Conservation (phyloP, 345 rosid genomes). For the Noccaea bulbosa region DNA sequence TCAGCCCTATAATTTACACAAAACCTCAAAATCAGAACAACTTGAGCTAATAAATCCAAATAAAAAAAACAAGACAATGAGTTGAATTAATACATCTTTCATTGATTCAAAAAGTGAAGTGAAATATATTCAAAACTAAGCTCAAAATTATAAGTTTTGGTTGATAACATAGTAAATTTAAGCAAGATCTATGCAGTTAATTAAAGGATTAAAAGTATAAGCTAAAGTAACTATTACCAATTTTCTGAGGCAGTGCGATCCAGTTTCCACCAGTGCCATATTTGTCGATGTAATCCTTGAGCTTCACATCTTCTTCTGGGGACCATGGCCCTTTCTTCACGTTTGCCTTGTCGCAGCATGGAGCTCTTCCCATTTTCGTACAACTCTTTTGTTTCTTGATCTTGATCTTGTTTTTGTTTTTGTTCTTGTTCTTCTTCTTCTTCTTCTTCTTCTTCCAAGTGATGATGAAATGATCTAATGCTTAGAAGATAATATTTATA, state of each 20-base stretch:
- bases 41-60: neutral
- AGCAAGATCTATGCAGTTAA: neutral
- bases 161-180: neutral
- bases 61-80: neutral
- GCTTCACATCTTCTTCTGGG: slow-evolving; percentile 93
- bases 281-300: slow-evolving; percentile 81
- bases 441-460: slow-evolving; percentile 29
- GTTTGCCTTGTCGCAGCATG: slow-evolving; percentile 93
- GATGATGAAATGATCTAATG: slow-evolving; percentile 40
- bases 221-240: slow-evolving; percentile 54
- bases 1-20: slow-evolving; percentile 59
- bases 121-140: neutral
- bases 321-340: slow-evolving; percentile 99
- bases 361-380: slow-evolving; percentile 87
- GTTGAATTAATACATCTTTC: neutral
- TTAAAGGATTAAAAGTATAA: neutral
- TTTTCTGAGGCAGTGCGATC: slow-evolving; percentile 98
- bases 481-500: slow-evolving; percentile 38
- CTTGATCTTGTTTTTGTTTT: slow-evolving; percentile 1
- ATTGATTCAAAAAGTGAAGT: neutral
- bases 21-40: slow-evolving; percentile 25
- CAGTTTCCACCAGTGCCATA: slow-evolving; percentile 93
- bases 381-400: slow-evolving; percentile 28
- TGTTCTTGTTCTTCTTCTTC: slow-evolving; percentile 20
- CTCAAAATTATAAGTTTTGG: neutral